phyloP scores from a whole-genome alignment of 2,329 filamentous ascomycete genomes.

The Aspergillus pseudonomiae region DNA sequence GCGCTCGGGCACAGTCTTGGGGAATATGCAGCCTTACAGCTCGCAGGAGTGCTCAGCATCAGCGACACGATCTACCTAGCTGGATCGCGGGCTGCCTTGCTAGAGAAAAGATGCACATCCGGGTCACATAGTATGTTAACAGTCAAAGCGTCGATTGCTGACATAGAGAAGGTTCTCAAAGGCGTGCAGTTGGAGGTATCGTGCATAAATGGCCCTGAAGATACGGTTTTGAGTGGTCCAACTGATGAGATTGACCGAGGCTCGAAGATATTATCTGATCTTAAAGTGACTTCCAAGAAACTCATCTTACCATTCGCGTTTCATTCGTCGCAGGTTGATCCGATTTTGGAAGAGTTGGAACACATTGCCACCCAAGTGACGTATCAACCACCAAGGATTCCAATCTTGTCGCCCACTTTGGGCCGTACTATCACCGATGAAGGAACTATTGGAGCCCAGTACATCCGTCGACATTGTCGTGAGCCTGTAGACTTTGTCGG shows the following conservation, averaged over 20 bases:
- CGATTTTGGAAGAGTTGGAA: not conserved
- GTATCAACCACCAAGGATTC: constrained; percentile 43
- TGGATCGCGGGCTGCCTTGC: constrained; percentile 42
- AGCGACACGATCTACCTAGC: constrained; percentile 44
- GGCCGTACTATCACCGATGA: constrained; percentile 42
- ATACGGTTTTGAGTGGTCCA: constrained; percentile 13
- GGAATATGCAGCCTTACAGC: constrained; percentile 46
- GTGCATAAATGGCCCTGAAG: not conserved
- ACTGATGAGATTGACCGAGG: not conserved
- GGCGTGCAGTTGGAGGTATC: not conserved
- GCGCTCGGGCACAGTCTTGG: constrained; percentile 47
- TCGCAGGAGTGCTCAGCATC: constrained; percentile 41
- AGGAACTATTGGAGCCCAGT: constrained; percentile 14
- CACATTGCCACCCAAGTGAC: constrained; percentile 29
- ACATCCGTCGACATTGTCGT: not conserved
- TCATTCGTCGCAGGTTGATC: not conserved
- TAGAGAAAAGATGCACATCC: constrained; percentile 41
- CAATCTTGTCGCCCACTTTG: constrained; percentile 50
- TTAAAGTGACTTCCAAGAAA: not conserved
- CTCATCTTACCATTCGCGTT: constrained; percentile 33
- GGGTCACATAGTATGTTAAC: constrained; percentile 49
- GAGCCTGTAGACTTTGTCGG: not conserved
- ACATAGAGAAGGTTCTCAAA: not conserved
- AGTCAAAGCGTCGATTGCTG: constrained; percentile 34
- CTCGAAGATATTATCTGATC: not conserved